Percentiles rank a stretch among this genome's conserved stretches.
These are phyloP conservation scores for Rugonectria rugulosa DNA, from an alignment of 2,329 filamentous ascomycete species.

Conservation along the genomic window DNA sequence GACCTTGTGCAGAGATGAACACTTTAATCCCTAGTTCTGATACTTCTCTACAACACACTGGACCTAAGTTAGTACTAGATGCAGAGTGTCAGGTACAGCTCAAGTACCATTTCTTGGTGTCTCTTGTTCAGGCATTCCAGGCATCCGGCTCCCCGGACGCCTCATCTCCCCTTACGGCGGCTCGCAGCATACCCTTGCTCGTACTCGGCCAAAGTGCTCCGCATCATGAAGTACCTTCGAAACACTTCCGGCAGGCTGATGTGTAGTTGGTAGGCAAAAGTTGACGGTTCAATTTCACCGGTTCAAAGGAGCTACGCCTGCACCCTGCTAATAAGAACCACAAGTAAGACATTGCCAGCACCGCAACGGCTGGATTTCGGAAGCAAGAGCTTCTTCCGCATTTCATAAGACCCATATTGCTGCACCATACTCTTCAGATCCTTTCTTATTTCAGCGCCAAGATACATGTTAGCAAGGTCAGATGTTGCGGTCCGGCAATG, in stretches of 20 bases:
- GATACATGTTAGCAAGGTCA: too few species aligned
- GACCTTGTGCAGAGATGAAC: too few species aligned
- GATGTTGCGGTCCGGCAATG: too few species aligned
- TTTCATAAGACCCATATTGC: not conserved
- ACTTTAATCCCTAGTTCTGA: too few species aligned
- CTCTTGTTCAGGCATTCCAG: too few species aligned
- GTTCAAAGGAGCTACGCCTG: not conserved
- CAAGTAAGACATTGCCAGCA: not conserved
- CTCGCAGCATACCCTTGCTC: conserved; percentile 1
- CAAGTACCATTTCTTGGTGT: too few species aligned
- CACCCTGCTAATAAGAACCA: not conserved
- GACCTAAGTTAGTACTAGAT: too few species aligned
- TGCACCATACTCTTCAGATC: too few species aligned
- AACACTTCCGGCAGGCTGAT: not conserved
- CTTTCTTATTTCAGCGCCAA: too few species aligned
- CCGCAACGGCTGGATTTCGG: not conserved
- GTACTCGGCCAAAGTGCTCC: not conserved
- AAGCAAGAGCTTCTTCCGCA: not conserved
- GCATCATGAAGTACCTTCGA: too few species aligned
- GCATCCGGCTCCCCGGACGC: not conserved
- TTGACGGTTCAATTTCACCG: conserved; percentile 19
- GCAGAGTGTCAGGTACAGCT: too few species aligned
- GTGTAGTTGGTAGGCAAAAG: conserved; percentile 1
- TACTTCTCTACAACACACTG: too few species aligned
- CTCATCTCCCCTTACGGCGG: conserved; percentile 14